phyloP scores from a whole-genome alignment of 441 rosid species.

The Adansonia madagascariensis region DNA sequence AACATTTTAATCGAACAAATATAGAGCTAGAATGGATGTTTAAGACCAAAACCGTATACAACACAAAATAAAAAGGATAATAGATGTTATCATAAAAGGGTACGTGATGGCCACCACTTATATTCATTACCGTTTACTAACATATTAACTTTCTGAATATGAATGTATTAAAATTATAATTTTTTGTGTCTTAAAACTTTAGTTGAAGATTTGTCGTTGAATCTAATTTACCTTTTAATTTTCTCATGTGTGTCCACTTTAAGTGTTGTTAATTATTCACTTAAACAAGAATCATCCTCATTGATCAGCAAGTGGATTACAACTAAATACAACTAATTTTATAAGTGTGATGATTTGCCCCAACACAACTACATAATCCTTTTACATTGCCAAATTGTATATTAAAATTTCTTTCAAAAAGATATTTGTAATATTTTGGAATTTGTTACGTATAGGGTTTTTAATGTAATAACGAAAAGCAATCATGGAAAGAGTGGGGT shows the following conservation, averaged over 20 bases:
- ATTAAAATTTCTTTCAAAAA: background rate
- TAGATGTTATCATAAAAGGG: too few relatives aligned
- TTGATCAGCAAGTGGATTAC: slow-evolving; percentile 35
- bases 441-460: slow-evolving; percentile 17
- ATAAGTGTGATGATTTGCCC: background rate
- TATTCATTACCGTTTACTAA: too few relatives aligned
- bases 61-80: too few relatives aligned
- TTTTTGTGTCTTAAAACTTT: too few relatives aligned
- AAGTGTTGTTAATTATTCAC: background rate
- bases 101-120: too few relatives aligned
- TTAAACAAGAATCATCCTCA: background rate
- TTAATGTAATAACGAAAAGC: background rate
- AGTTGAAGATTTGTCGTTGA: too few relatives aligned
- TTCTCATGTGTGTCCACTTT: slow-evolving; percentile 20
- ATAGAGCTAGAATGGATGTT: too few relatives aligned
- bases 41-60: too few relatives aligned
- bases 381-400: background rate
- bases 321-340: slow-evolving; percentile 22
- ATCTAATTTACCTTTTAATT: background rate
- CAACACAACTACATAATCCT: background rate
- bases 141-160: too few relatives aligned
- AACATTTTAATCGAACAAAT: too few relatives aligned
- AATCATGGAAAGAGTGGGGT: background rate
- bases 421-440: background rate
- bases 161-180: too few relatives aligned